Conservation (phyloP, 148 eudicot species). For the Pouteria glomerata region DNA sequence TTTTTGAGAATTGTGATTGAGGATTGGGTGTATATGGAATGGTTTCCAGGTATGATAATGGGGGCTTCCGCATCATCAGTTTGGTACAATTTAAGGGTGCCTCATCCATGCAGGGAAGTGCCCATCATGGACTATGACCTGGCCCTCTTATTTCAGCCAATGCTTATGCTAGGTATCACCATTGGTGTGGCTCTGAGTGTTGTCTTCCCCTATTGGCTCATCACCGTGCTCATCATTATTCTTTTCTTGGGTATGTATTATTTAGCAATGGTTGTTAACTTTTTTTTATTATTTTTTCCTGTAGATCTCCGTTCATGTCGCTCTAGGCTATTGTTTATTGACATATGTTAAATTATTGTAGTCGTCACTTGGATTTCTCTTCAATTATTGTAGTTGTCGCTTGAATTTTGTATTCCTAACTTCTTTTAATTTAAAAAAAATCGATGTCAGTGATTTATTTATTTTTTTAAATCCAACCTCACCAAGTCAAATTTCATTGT, state of each 20-base stretch:
- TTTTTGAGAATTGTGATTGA: neutral
- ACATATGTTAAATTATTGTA: neutral
- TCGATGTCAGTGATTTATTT: neutral
- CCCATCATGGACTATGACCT: slow-evolving; percentile 92
- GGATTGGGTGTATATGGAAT: neutral
- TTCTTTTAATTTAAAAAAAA: neutral
- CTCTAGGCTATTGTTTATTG: neutral
- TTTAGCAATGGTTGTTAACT: neutral
- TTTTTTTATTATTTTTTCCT: neutral
- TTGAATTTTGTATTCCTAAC: neutral
- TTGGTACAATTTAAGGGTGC: slow-evolving; percentile 90
- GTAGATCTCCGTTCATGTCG: neutral
- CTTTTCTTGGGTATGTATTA: slow-evolving; percentile 63
- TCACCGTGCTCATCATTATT: slow-evolving; percentile 85
- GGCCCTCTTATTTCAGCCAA: slow-evolving; percentile 93
- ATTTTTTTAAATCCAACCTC: too few species aligned
- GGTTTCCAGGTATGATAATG: slow-evolving; percentile 96
- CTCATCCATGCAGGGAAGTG: slow-evolving; percentile 81
- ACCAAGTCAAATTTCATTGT: too few species aligned
- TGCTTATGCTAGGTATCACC: slow-evolving; percentile 98
- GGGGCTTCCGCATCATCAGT: slow-evolving; percentile 96
- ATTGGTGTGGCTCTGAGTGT: slow-evolving; percentile 88
- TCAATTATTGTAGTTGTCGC: neutral
- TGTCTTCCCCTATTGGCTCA: slow-evolving; percentile 96
- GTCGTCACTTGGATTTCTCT: neutral